phyloP scores from a whole-genome alignment of 805 yeast genomes.

The Lipomyces yamadae region DNA sequence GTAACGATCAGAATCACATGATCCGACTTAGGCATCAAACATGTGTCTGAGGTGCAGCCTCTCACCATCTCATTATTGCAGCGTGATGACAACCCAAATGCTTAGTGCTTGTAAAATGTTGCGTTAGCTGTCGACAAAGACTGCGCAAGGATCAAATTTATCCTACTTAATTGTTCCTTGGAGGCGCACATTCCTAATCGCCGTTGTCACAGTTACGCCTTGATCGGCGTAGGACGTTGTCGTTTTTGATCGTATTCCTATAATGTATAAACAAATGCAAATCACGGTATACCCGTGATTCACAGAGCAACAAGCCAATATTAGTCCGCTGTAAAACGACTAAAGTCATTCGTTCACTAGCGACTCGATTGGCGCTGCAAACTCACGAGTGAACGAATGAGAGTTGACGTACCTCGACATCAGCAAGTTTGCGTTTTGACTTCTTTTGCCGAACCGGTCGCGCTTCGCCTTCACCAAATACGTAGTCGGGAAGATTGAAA shows the following conservation, averaged over 20 bases:
- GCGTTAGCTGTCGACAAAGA: conserved; percentile 3
- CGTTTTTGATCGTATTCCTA: conserved; percentile 22
- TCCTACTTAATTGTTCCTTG: not conserved
- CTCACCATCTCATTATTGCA: not conserved
- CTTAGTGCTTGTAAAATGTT: not conserved
- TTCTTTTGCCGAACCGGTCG: conserved; percentile 68
- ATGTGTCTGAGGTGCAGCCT: not conserved
- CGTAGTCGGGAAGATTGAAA: conserved; percentile 81
- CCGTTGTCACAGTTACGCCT: conserved; percentile 16
- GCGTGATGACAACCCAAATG: not conserved
- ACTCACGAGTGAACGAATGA: not conserved
- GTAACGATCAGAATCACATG: not conserved
- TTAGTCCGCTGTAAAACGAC: conserved; percentile 2
- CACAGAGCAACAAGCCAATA: not conserved
- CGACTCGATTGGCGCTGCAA: not conserved
- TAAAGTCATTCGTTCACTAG: not conserved
- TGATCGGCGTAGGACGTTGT: conserved; percentile 23
- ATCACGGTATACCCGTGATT: conserved; percentile 4
- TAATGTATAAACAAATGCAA: not conserved
- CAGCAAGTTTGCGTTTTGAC: conserved; percentile 49
- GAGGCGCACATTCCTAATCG: no score
- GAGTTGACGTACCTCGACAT: conserved; percentile 24
- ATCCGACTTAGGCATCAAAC: not conserved
- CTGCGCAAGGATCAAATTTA: not conserved
- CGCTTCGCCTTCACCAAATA: conserved; percentile 75